A percentile compares a stretch with the other conserved stretches of the same genome.
Evolutionary conservation across 805 yeast genomes (phyloP).

Genomic region (Lipomyces mesembrius): DNA sequence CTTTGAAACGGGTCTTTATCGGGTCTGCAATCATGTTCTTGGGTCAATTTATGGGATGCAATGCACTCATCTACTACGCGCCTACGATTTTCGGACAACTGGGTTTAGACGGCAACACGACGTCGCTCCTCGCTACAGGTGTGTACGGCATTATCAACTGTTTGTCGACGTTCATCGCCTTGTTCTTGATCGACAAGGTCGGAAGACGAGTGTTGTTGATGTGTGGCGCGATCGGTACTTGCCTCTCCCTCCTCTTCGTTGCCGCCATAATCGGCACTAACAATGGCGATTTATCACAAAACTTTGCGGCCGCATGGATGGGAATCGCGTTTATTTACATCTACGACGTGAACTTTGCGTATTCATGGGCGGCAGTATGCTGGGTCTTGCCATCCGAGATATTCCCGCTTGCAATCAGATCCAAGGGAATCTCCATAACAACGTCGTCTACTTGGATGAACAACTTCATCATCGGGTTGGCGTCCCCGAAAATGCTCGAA

Average conservation of each 20-base stretch:
- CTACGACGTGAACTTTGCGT: slow-evolving; percentile 28
- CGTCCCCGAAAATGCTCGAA: slow-evolving; percentile 57
- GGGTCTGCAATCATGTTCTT: slow-evolving; percentile 23
- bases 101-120: slow-evolving; percentile 55
- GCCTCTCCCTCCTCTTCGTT: slow-evolving; percentile 47
- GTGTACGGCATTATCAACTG: slow-evolving; percentile 52
- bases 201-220: slow-evolving; percentile 71
- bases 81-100: slow-evolving; percentile 53
- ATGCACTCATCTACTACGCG: slow-evolving; percentile 51
- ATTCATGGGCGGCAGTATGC: not conserved
- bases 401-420: slow-evolving; percentile 67
- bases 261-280: slow-evolving; percentile 48
- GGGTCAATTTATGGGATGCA: slow-evolving; percentile 10
- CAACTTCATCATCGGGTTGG: slow-evolving; percentile 51
- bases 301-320: slow-evolving; percentile 33
- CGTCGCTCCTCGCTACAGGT: slow-evolving; percentile 51
- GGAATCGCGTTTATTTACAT: slow-evolving; percentile 36
- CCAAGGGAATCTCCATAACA: slow-evolving; percentile 64
- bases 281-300: slow-evolving; percentile 49
- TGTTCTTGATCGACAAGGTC: slow-evolving; percentile 56
- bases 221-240: slow-evolving; percentile 67
- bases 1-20: slow-evolving; percentile 14
- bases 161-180: slow-evolving; percentile 60
- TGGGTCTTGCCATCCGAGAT: slow-evolving; percentile 61
- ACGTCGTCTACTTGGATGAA: slow-evolving; percentile 69